phyloP scores from a whole-genome alignment of 371 early-diverging fungal species.

The Syncephalastrum monosporum region DNA sequence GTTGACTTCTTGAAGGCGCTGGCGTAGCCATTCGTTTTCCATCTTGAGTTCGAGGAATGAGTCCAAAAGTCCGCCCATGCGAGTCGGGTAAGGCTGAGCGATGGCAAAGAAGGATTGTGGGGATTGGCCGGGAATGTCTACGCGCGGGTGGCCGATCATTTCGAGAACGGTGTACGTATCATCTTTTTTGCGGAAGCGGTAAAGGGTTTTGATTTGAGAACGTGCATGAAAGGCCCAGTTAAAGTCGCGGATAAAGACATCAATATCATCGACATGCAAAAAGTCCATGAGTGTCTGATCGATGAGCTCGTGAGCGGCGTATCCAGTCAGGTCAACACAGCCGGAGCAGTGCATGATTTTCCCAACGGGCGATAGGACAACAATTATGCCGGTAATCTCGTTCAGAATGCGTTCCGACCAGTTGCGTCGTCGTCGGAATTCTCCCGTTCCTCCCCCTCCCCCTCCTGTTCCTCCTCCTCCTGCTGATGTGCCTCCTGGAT shows the following conservation, averaged over 20 bases:
- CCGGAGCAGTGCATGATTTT: slow-evolving; percentile 60
- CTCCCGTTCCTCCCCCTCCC: slow-evolving; percentile 20
- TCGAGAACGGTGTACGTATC: slow-evolving; percentile 48
- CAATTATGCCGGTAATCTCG: slow-evolving; percentile 62
- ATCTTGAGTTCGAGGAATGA: slow-evolving; percentile 54
- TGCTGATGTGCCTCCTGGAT: too few species aligned
- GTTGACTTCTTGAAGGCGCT: slow-evolving; percentile 12
- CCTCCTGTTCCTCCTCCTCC: too few species aligned
- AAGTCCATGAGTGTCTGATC: slow-evolving; percentile 54
- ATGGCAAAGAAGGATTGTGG: slow-evolving; percentile 52
- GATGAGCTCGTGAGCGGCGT: slow-evolving; percentile 57
- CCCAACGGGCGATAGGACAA: slow-evolving; percentile 58
- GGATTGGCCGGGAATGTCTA: slow-evolving; percentile 23
- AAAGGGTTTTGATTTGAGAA: slow-evolving; percentile 41
- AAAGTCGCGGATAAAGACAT: slow-evolving; percentile 22
- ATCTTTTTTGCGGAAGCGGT: slow-evolving; percentile 54
- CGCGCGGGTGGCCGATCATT: slow-evolving; percentile 48
- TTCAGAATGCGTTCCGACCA: slow-evolving; percentile 56
- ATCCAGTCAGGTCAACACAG: slow-evolving; percentile 52
- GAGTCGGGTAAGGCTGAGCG: slow-evolving; percentile 51
- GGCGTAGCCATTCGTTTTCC: slow-evolving; percentile 51
- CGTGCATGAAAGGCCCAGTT: slow-evolving; percentile 46
- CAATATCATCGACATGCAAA: slow-evolving; percentile 46
- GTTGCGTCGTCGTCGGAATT: slow-evolving; percentile 54
- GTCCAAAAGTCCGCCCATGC: slow-evolving; percentile 49